These are phyloP conservation scores for Stenocarpella maydis DNA, from an alignment of 2,329 filamentous ascomycete genomes.

Conservation along the genomic window DNA sequence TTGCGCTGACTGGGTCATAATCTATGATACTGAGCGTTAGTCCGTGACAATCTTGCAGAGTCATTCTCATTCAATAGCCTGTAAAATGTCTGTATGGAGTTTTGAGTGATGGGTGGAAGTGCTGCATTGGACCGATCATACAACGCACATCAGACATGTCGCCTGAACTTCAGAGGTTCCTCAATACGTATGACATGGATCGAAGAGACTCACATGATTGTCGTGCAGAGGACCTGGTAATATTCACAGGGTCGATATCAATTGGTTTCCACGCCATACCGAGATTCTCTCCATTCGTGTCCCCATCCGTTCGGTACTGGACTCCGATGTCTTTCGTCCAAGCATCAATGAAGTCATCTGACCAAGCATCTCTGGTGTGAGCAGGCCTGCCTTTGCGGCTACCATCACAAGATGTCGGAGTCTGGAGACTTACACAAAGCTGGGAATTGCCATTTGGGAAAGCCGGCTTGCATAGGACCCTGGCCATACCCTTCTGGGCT, in stretches of 20 bases:
- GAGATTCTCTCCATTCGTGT: constrained; percentile 5
- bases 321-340: constrained; percentile 21
- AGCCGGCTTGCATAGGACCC: constrained; percentile 18
- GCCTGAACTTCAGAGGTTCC: fast-evolving
- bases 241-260: constrained; percentile 1
- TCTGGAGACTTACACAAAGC: constrained; percentile 2
- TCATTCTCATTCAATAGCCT: no score
- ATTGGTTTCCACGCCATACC: constrained; percentile 21
- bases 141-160: neutral
- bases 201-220: neutral
- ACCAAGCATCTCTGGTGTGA: neutral
- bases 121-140: neutral
- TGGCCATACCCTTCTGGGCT: constrained; percentile 11
- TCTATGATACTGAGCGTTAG: neutral
- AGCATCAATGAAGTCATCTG: constrained; percentile 6
- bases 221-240: constrained; percentile 13
- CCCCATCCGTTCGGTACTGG: constrained; percentile 7
- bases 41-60: neutral
- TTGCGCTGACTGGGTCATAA: constrained; percentile 5
- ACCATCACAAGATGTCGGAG: no score
- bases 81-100: neutral
- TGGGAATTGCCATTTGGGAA: constrained; percentile 14
- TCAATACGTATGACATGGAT: fast-evolving
- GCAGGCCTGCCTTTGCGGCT: neutral
- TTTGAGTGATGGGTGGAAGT: neutral